phyloP scores from a whole-genome alignment of 2,329 filamentous ascomycete species.

The Fusarium dlaminii region DNA sequence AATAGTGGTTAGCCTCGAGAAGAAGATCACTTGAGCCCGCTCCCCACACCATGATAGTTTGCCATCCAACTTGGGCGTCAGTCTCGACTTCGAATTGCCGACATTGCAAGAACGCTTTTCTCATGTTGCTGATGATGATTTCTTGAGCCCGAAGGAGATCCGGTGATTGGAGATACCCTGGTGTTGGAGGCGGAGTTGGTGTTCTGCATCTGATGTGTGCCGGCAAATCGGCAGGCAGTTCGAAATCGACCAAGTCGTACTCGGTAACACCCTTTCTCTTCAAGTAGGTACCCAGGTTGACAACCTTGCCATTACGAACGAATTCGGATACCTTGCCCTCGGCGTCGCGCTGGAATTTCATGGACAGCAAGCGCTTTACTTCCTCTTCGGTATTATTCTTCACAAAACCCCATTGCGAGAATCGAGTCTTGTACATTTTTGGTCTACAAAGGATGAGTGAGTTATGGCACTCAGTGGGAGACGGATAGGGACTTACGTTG shows the following conservation, averaged over 20 bases:
- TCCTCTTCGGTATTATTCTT: slow-evolving; percentile 66
- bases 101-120: slow-evolving; percentile 56
- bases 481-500: slow-evolving; percentile 52
- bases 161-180: slow-evolving; percentile 54
- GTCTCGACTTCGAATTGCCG: slow-evolving; percentile 55
- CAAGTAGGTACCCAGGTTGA: slow-evolving; percentile 62
- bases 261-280: slow-evolving; percentile 64
- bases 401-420: slow-evolving; percentile 64
- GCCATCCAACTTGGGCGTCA: slow-evolving; percentile 52
- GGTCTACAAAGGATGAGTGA: slow-evolving; percentile 49
- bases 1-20: slow-evolving; percentile 55
- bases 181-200: slow-evolving; percentile 55
- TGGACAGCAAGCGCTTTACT: slow-evolving; percentile 59
- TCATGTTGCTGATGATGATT: slow-evolving; percentile 54
- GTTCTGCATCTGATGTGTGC: slow-evolving; percentile 57
- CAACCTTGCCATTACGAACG: slow-evolving; percentile 61
- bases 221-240: slow-evolving; percentile 54
- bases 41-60: slow-evolving; percentile 55
- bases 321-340: slow-evolving; percentile 64
- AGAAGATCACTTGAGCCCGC: slow-evolving; percentile 55
- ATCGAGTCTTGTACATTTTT: slow-evolving; percentile 66
- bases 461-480: neutral
- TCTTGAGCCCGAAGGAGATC: slow-evolving; percentile 57
- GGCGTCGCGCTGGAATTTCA: slow-evolving; percentile 63
- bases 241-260: slow-evolving; percentile 60